These are phyloP conservation scores for Russula sp. DNA, from an alignment of 768 basidiomycete species.

Conservation along the genomic window DNA sequence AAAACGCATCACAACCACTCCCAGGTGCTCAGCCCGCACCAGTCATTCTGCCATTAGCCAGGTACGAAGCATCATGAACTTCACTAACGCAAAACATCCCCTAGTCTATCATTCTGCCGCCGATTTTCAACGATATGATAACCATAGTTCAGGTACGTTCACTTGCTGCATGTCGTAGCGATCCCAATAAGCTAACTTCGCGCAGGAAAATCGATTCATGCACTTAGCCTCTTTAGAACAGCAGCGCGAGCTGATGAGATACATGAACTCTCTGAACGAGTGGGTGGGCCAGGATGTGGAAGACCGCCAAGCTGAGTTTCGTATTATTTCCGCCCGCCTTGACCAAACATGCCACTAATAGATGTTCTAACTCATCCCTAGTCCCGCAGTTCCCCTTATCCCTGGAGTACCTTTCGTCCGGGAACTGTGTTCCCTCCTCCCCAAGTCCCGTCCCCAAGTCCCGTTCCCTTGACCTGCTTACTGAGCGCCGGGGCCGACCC, in stretches of 20 bases:
- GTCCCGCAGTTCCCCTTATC: neutral
- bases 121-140: conserved; percentile 62
- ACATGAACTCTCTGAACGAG: conserved; percentile 67
- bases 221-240: conserved; percentile 73
- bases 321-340: conserved; percentile 57
- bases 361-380: neutral
- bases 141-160: conserved; percentile 56
- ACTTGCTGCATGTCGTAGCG: neutral
- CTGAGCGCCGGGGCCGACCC: too few relatives aligned
- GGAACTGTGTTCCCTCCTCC: neutral
- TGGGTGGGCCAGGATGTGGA: conserved; percentile 77
- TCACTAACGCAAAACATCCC: neutral
- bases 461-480: too few relatives aligned
- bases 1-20: conserved; percentile 1
- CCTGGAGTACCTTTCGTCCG: neutral
- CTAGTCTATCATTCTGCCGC: conserved; percentile 56
- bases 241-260: conserved; percentile 73
- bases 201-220: conserved; percentile 68
- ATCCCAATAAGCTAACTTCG: conserved; percentile 11
- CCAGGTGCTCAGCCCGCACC: neutral
- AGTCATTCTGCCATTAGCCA: conserved; percentile 13
- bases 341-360: conserved; percentile 31
- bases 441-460: neutral
- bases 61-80: conserved; percentile 10
- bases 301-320: conserved; percentile 71